Evolutionary conservation across 2,329 filamentous ascomycete genomes (phyloP).

Genomic region (Alternaria infectoria): DNA sequence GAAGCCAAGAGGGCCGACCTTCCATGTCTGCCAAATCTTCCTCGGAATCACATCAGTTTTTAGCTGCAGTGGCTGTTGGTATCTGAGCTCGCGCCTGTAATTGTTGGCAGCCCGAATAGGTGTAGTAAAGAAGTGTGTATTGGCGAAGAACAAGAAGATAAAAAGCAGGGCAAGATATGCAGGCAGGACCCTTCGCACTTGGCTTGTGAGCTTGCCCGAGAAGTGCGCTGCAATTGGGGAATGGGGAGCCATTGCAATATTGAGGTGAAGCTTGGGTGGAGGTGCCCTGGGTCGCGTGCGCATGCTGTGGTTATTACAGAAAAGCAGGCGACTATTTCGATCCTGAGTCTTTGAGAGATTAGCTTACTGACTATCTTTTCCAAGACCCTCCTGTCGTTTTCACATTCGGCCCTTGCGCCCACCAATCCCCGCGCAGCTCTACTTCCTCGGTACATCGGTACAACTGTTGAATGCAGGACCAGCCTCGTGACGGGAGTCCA

Average conservation of each 20-base stretch:
- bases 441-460: conserved; percentile 18
- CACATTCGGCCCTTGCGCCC: neutral
- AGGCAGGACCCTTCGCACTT: conserved; percentile 44
- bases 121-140: conserved; percentile 41
- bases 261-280: conserved; percentile 43
- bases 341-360: conserved; percentile 14
- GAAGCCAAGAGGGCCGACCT: conserved; percentile 70
- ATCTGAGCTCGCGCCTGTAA: conserved; percentile 43
- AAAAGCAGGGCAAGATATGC: conserved; percentile 40
- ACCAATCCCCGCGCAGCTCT: conserved; percentile 7
- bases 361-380: conserved; percentile 19
- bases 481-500: neutral
- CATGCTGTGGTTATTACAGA: conserved; percentile 44
- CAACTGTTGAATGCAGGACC: neutral
- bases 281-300: conserved; percentile 38
- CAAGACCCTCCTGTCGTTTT: conserved; percentile 11
- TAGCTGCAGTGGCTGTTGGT: conserved; percentile 40
- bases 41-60: conserved; percentile 57
- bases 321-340: conserved; percentile 20
- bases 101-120: conserved; percentile 42
- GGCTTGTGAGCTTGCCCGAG: conserved; percentile 40
- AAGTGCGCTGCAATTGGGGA: conserved; percentile 45
- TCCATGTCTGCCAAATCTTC: conserved; percentile 82
- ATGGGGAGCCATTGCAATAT: conserved; percentile 40
- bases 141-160: conserved; percentile 41